Conservation (phyloP, 2,329 filamentous ascomycete species). For the Hypoxylon sp. region DNA sequence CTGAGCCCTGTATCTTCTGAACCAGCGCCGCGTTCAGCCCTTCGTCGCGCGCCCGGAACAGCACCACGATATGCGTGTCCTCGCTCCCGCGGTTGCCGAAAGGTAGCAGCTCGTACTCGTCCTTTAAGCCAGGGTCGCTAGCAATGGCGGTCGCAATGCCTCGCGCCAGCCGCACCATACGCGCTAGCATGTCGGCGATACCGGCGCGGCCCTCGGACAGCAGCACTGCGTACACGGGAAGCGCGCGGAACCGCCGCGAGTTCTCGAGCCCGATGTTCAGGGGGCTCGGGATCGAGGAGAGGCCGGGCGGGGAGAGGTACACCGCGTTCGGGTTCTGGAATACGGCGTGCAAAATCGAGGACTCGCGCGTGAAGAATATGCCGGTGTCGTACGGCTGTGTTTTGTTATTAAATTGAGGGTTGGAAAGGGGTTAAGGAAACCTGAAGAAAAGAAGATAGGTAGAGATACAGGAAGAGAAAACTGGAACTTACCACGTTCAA, state of each 20-base stretch:
- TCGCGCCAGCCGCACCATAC: conserved; percentile 79
- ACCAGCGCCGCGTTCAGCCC: conserved; percentile 75
- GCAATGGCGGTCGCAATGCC: conserved; percentile 72
- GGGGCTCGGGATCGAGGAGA: conserved; percentile 74
- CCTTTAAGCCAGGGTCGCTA: background rate
- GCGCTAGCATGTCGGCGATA: conserved; percentile 74
- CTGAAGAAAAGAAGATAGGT: no score
- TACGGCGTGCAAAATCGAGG: conserved; percentile 68
- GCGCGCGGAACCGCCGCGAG: conserved; percentile 86
- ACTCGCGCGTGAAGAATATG: conserved; percentile 82
- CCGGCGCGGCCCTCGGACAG: conserved; percentile 78
- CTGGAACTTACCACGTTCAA: conserved; percentile 77
- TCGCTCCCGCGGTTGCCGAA: conserved; percentile 56
- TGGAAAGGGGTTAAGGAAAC: background rate
- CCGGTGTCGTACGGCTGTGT: conserved; percentile 86
- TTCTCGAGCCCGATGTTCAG: conserved; percentile 91
- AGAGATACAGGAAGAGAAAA: background rate
- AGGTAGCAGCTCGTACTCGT: conserved; percentile 44
- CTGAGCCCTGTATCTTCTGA: conserved; percentile 76
- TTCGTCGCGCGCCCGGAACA: conserved; percentile 79
- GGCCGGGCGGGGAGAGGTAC: conserved; percentile 70
- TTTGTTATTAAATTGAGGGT: conserved; percentile 7
- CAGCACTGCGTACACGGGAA: conserved; percentile 88
- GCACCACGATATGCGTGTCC: conserved; percentile 75
- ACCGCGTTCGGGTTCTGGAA: conserved; percentile 89